Conservation (phyloP, 2,329 filamentous ascomycete species). For the Sordariomycetes sp. region DNA sequence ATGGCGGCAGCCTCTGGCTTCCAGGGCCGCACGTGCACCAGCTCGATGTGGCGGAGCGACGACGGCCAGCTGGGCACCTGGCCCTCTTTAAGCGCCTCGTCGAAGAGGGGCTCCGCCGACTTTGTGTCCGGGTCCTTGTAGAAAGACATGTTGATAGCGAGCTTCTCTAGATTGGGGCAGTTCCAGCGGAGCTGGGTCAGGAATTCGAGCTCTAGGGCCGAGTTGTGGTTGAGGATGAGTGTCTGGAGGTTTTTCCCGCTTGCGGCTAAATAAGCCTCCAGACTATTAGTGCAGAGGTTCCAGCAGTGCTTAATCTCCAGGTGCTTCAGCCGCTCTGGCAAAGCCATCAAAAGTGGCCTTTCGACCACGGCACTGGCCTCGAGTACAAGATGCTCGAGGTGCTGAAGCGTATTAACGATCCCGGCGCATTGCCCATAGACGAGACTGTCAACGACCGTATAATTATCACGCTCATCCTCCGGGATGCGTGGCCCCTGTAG, state of each 20-base stretch:
- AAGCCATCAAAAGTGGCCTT: constrained; percentile 48
- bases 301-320: constrained; percentile 72
- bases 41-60: constrained; percentile 55
- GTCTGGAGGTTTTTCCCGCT: constrained; percentile 55
- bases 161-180: constrained; percentile 57
- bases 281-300: constrained; percentile 52
- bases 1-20: constrained; percentile 54
- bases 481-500: neutral
- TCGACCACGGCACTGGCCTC: constrained; percentile 64
- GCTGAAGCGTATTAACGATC: constrained; percentile 34
- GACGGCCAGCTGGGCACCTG: constrained; percentile 70
- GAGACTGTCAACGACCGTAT: neutral
- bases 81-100: constrained; percentile 45
- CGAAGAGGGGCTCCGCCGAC: constrained; percentile 65
- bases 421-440: constrained; percentile 8
- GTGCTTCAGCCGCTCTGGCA: constrained; percentile 53
- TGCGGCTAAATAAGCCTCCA: constrained; percentile 50
- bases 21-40: constrained; percentile 69
- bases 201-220: constrained; percentile 64
- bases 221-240: constrained; percentile 65
- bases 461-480: neutral
- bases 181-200: constrained; percentile 48
- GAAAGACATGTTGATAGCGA: constrained; percentile 70
- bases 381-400: constrained; percentile 55
- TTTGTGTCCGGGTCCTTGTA: constrained; percentile 57